Evolutionary conservation across 1,284 basidiomycete genomes (phyloP).

Genomic region (Microbotryomycetes sp.): DNA sequence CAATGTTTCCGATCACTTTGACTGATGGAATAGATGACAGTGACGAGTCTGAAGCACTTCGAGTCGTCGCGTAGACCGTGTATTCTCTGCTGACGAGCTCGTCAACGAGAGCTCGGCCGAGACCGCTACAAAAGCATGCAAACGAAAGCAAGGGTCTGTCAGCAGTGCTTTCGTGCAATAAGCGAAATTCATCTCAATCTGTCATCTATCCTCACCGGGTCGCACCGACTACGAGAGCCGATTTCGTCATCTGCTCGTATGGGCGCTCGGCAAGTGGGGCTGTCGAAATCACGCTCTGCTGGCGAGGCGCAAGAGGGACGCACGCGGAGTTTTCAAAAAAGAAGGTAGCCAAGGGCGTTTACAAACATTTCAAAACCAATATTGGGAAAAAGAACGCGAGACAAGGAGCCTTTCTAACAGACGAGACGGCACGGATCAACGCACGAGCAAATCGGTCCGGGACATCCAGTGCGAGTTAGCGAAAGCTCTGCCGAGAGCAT

Average conservation of each 20-base stretch:
- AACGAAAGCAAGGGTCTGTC: background rate
- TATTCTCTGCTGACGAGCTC: constrained; percentile 28
- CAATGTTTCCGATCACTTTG: constrained; percentile 42
- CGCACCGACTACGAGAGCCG: constrained; percentile 5
- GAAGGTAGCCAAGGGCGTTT: background rate
- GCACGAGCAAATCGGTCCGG: background rate
- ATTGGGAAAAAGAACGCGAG: constrained; percentile 5
- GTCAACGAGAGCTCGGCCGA: constrained; percentile 45
- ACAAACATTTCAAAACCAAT: background rate
- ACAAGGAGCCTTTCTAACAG: too few species aligned
- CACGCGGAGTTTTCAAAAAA: background rate
- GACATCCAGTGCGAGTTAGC: background rate
- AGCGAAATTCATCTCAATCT: background rate
- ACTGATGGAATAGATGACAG: constrained; percentile 37
- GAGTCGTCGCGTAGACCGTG: constrained; percentile 44
- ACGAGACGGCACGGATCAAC: background rate
- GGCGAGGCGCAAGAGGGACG: too few species aligned
- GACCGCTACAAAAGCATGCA: constrained; percentile 36
- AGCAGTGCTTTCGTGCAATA: background rate
- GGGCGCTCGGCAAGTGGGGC: too few species aligned
- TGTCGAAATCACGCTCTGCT: too few species aligned
- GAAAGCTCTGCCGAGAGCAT: background rate
- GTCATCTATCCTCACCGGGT: background rate
- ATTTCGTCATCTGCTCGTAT: constrained; percentile 35
- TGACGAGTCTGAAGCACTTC: constrained; percentile 32